These are phyloP conservation scores for Lycium ferocissimum DNA, from an alignment of 257 asterid species.

Conservation along the genomic window DNA sequence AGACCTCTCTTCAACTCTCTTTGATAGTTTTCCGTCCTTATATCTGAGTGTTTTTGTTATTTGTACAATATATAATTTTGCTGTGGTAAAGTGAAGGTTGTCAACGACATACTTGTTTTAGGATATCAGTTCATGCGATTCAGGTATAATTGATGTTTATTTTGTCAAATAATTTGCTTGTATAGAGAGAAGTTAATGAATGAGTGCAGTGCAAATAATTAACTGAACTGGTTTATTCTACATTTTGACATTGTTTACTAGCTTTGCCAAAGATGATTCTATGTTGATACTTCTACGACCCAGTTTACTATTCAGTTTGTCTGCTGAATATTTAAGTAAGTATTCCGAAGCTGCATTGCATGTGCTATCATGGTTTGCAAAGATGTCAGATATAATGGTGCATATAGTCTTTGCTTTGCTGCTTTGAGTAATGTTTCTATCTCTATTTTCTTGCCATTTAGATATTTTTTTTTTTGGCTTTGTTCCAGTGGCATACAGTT, in stretches of 20 bases:
- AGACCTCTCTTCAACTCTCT: not conserved
- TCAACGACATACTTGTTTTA: not conserved
- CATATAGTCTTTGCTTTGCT: conserved; percentile 22
- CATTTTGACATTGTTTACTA: not conserved
- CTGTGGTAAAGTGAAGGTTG: not conserved
- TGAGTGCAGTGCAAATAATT: not conserved
- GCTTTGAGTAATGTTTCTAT: conserved; percentile 5
- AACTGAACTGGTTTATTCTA: conserved; percentile 13
- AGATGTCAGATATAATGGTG: conserved; percentile 1
- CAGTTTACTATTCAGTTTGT: not conserved
- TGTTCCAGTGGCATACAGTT: not conserved
- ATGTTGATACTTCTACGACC: not conserved
- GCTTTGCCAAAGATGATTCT: conserved; percentile 20
- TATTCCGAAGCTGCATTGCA: not conserved
- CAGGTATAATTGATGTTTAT: conserved; percentile 1
- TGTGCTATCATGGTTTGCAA: conserved; percentile 17
- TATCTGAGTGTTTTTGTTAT: not conserved
- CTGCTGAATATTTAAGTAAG: conserved; percentile 24
- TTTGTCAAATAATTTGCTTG: not conserved
- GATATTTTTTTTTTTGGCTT: not conserved
- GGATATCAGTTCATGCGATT: not conserved
- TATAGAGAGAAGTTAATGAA: conserved; percentile 1
- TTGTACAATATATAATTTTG: not conserved
- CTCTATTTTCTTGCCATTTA: not conserved
- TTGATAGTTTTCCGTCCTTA: not conserved